Evolutionary conservation across 371 early-diverging fungal species (phyloP).

Genomic region (Mucor irregularis): DNA sequence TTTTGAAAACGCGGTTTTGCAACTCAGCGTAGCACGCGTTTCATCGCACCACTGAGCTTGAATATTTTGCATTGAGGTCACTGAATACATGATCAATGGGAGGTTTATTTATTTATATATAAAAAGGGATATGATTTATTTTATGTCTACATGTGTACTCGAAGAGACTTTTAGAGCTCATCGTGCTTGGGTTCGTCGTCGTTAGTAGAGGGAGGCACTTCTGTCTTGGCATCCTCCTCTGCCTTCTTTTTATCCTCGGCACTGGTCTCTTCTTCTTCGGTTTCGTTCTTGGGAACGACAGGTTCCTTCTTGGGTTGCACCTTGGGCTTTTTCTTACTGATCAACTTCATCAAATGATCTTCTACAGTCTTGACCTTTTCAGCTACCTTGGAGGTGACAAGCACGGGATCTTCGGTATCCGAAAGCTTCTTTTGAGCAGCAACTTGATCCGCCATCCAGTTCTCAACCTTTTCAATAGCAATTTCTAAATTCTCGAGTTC

Average conservation of each 20-base stretch:
- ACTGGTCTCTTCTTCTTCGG: neutral
- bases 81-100: no score
- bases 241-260: neutral
- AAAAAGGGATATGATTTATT: conserved; percentile 35
- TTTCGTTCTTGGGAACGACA: conserved; percentile 4
- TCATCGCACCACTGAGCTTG: no score
- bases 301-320: conserved; percentile 6
- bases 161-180: conserved; percentile 6
- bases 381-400: conserved; percentile 58
- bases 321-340: conserved; percentile 65
- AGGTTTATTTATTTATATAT: conserved; percentile 33
- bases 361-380: conserved; percentile 49
- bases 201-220: neutral
- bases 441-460: conserved; percentile 67
- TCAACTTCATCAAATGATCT: conserved; percentile 50
- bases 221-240: neutral
- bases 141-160: neutral
- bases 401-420: conserved; percentile 63
- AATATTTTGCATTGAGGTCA: no score
- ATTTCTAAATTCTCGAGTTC: conserved; percentile 57
- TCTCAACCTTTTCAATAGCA: conserved; percentile 45
- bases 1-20: no score
- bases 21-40: no score
- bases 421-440: conserved; percentile 62
- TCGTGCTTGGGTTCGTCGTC: conserved; percentile 7